phyloP scores from a whole-genome alignment of 2,329 filamentous ascomycete species.

The Cryphonectria radicalis region DNA sequence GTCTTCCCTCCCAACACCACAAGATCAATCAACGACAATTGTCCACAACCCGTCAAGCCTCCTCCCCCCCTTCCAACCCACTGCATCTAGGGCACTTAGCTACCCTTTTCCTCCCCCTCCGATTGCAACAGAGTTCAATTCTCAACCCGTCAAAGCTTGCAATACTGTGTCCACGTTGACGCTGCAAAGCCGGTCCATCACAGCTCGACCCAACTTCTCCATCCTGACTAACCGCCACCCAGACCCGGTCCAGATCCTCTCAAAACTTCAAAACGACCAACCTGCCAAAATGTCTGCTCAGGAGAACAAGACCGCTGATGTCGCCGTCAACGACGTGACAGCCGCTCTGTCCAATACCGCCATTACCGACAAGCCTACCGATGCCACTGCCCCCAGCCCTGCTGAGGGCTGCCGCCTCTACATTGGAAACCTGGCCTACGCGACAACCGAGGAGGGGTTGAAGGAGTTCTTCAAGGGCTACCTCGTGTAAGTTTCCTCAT shows the following conservation, averaged over 20 bases:
- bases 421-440: slow-evolving; percentile 99
- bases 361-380: slow-evolving; percentile 63
- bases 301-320: slow-evolving; percentile 67
- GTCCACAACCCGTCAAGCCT: slow-evolving; percentile 44
- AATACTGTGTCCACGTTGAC: slow-evolving; percentile 39
- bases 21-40: slow-evolving; percentile 42
- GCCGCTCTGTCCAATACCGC: slow-evolving; percentile 73
- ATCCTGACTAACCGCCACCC: slow-evolving; percentile 39
- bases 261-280: slow-evolving; percentile 40
- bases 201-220: slow-evolving; percentile 46
- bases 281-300: slow-evolving; percentile 81
- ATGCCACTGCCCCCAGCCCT: slow-evolving; percentile 94
- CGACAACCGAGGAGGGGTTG: slow-evolving; percentile 99
- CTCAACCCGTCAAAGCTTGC: slow-evolving; percentile 44
- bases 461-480: slow-evolving; percentile 99
- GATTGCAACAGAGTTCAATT: slow-evolving; percentile 75
- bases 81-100: slow-evolving; percentile 83
- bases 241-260: slow-evolving; percentile 44
- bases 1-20: slow-evolving; percentile 39
- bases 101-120: slow-evolving; percentile 73
- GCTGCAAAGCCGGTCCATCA: slow-evolving; percentile 41
- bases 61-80: slow-evolving; percentile 41
- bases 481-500: slow-evolving; percentile 81
- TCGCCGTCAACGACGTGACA: slow-evolving; percentile 79
- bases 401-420: slow-evolving; percentile 99